A percentile compares a stretch with the other conserved stretches of the same genome.
Evolutionary conservation across 345 rosid genomes (phyloP).

Genomic region (Microthlaspi erraticum): DNA sequence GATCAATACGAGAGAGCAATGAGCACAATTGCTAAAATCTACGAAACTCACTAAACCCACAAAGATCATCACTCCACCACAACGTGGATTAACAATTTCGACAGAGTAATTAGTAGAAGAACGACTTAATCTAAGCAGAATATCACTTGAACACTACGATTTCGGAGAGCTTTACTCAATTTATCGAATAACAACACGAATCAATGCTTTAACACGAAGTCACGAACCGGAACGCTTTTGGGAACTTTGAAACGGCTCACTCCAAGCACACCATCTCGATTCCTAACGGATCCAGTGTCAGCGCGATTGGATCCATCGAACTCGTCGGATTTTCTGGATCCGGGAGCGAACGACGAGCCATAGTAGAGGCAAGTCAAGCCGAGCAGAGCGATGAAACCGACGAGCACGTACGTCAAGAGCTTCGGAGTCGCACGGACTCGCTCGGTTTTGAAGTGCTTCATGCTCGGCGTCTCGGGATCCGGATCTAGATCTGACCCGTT

Average conservation of each 20-base stretch:
- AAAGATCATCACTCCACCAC: constrained; percentile 20
- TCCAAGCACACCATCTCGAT: constrained; percentile 43
- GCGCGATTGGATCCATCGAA: constrained; percentile 51
- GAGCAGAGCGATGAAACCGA: constrained; percentile 63
- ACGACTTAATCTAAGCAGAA: constrained; percentile 10
- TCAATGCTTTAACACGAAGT: constrained; percentile 37
- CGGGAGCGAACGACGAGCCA: constrained; percentile 79
- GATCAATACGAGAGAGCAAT: constrained; percentile 9
- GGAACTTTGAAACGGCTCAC: constrained; percentile 53
- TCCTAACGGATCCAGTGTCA: constrained; percentile 36
- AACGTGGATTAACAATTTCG: not conserved
- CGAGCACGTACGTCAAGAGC: constrained; percentile 58
- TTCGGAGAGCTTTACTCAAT: not conserved
- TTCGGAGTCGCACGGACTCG: constrained; percentile 51
- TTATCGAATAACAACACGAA: not conserved
- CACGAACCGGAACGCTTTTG: constrained; percentile 71
- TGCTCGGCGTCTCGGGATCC: constrained; percentile 38
- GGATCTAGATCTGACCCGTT: constrained; percentile 42
- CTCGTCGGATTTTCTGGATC: constrained; percentile 59
- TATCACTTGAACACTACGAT: not conserved
- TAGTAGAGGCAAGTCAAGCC: constrained; percentile 77
- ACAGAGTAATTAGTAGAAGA: not conserved
- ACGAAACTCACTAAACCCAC: constrained; percentile 7
- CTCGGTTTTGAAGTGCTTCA: constrained; percentile 62
- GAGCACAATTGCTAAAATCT: not conserved